phyloP scores from a whole-genome alignment of 2,329 filamentous ascomycete genomes.

The Bertia moriformis region DNA sequence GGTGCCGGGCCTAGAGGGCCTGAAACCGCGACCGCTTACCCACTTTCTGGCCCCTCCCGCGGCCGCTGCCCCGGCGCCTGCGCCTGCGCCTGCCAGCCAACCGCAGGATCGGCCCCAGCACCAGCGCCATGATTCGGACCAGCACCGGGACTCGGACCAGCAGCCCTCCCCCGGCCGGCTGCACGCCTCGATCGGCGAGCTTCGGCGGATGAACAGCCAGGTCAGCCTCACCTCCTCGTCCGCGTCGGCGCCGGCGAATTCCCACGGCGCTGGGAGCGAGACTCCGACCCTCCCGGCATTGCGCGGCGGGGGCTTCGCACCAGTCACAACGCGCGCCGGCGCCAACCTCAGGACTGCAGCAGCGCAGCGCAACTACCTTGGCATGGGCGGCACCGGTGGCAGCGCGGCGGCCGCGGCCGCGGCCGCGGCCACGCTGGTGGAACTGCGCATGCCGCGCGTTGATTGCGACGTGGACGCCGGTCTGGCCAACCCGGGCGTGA shows the following conservation, averaged over 20 bases:
- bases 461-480: neutral
- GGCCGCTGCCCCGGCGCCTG: too few species aligned
- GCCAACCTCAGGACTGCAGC: too few species aligned
- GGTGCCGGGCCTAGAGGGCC: too few species aligned
- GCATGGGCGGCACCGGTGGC: conserved; percentile 15
- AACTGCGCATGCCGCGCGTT: neutral
- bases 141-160: too few species aligned
- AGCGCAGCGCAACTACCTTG: conserved; percentile 30
- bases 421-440: neutral
- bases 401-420: neutral
- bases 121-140: too few species aligned
- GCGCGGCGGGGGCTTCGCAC: conserved; percentile 21
- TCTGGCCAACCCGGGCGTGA: neutral
- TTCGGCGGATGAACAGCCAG: conserved; percentile 42
- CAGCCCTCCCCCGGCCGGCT: neutral
- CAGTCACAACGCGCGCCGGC: conserved; percentile 6
- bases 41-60: too few species aligned
- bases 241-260: conserved; percentile 23
- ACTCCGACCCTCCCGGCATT: conserved; percentile 23
- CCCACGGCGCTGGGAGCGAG: too few species aligned
- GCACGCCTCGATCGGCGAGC: conserved; percentile 26
- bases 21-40: neutral
- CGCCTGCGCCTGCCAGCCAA: too few species aligned
- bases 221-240: conserved; percentile 21
- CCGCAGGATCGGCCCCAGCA: neutral